These are phyloP conservation scores for Fusarium hostae DNA, from an alignment of 2,329 filamentous ascomycete genomes.

Conservation along the genomic window DNA sequence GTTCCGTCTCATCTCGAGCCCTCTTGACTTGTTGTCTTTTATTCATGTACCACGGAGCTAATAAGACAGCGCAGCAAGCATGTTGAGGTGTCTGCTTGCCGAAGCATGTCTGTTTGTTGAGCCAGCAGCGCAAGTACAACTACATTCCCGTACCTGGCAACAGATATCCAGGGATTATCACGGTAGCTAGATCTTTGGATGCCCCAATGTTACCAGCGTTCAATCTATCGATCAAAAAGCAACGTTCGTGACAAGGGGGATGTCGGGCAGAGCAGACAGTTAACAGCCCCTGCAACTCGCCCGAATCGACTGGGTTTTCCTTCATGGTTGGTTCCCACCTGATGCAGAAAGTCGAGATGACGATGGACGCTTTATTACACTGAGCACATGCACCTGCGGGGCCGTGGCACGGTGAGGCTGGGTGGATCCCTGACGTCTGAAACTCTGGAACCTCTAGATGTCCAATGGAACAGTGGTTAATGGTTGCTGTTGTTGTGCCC, in stretches of 20 bases:
- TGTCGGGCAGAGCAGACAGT: conserved; percentile 19
- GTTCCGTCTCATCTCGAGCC: conserved; percentile 26
- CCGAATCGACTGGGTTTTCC: conserved; percentile 27
- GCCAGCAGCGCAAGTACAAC: neutral
- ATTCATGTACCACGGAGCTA: neutral
- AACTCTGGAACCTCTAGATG: conserved; percentile 38
- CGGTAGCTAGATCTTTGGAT: conserved; percentile 17
- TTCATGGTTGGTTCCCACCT: conserved; percentile 34
- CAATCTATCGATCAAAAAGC: conserved; percentile 40
- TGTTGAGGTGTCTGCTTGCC: conserved; percentile 2
- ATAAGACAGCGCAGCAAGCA: neutral
- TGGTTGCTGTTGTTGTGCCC: conserved; percentile 44
- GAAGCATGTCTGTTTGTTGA: neutral
- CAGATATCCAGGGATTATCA: conserved; percentile 30
- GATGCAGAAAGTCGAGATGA: conserved; percentile 40
- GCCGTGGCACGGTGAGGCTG: conserved; percentile 43
- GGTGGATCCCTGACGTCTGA: conserved; percentile 42
- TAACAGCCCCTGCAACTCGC: conserved; percentile 17
- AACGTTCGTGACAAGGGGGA: conserved; percentile 35
- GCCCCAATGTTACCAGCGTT: conserved; percentile 22
- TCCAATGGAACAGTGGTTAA: conserved; percentile 42
- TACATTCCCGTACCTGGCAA: neutral
- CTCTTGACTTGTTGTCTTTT: conserved; percentile 12
- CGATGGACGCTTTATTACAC: conserved; percentile 36
- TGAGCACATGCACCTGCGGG: conserved; percentile 42